Evolutionary conservation across 208 protist genomes (phyloP).

Genomic region (Acanthamoeba culbertsoni): DNA sequence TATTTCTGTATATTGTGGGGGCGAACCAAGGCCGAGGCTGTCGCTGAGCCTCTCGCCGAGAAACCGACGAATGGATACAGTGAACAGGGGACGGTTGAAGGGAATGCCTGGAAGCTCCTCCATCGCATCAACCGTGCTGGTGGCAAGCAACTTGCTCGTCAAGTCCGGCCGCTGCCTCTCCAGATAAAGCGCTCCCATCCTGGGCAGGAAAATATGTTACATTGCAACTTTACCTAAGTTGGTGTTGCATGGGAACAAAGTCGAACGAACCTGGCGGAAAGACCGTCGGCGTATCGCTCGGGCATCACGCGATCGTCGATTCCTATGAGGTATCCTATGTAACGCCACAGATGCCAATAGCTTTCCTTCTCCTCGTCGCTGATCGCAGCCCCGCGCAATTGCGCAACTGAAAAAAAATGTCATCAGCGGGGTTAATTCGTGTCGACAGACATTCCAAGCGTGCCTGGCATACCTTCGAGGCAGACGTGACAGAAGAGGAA

Average conservation of each 20-base stretch:
- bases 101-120: background rate
- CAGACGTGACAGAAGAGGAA: slow-evolving; percentile 2
- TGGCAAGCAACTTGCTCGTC: background rate
- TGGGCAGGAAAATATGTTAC: background rate
- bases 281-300: background rate
- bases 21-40: background rate
- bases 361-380: background rate
- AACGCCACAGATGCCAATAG: background rate
- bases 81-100: background rate
- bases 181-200: background rate
- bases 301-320: background rate
- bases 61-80: background rate
- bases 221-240: too few species aligned
- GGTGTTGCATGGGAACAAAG: too few species aligned
- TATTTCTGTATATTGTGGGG: too few species aligned
- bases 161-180: background rate
- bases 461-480: background rate
- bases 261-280: background rate
- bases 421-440: background rate
- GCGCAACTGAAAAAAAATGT: background rate
- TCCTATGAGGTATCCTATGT: background rate
- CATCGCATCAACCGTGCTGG: background rate
- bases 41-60: background rate
- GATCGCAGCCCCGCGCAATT: background rate
- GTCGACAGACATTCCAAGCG: background rate